A percentile compares a stretch with the other conserved stretches of the same genome.
These are phyloP conservation scores for Pelargonium myrrhifolium DNA, from an alignment of 441 rosid genomes.

Conservation along the genomic window DNA sequence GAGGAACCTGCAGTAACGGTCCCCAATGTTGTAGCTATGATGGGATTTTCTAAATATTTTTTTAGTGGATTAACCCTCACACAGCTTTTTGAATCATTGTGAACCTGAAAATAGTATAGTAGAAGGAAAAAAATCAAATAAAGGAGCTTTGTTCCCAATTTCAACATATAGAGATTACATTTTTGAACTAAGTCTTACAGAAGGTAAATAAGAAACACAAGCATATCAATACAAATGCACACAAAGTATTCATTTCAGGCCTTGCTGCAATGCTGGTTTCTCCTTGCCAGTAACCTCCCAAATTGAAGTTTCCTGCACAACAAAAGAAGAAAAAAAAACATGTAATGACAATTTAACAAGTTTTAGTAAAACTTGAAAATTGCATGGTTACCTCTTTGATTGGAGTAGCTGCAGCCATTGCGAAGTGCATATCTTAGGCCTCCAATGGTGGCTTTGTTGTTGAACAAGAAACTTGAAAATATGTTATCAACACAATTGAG, in stretches of 20 bases:
- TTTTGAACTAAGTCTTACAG: neutral
- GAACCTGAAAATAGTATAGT: neutral
- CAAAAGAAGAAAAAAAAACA: neutral
- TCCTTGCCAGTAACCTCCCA: constrained; percentile 33
- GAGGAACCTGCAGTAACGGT: no score
- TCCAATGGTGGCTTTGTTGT: constrained; percentile 36
- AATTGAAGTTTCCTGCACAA: constrained; percentile 38
- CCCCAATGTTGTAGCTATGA: no score
- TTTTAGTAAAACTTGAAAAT: neutral
- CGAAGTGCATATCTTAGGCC: constrained; percentile 32
- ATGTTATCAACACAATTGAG: constrained; percentile 41
- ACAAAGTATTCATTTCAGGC: neutral
- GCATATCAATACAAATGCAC: constrained; percentile 11
- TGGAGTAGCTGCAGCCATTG: constrained; percentile 45
- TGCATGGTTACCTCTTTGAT: constrained; percentile 32
- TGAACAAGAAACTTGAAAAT: constrained; percentile 39
- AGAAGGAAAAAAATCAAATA: no score
- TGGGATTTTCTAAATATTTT: no score
- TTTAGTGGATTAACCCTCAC: no score
- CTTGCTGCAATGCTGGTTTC: constrained; percentile 16
- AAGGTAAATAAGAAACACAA: constrained; percentile 14
- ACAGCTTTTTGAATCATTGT: no score
- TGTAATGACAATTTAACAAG: no score
- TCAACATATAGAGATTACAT: no score
- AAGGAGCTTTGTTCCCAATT: no score